phyloP scores from a whole-genome alignment of 805 yeast genomes.

The Wickerhamomyces mucosus region DNA sequence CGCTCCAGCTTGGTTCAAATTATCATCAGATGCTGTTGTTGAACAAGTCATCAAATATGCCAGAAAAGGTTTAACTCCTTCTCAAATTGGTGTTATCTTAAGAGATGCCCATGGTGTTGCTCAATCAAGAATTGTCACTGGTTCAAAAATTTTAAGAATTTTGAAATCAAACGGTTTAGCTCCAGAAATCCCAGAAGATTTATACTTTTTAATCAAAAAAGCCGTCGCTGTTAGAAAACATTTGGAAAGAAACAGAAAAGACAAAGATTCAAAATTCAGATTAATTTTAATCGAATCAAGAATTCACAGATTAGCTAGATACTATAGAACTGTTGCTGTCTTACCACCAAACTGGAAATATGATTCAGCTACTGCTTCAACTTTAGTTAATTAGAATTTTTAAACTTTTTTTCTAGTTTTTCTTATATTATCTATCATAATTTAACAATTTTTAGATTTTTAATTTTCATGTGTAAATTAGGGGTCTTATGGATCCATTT shows the following conservation, averaged over 20 bases:
- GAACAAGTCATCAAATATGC: slow-evolving; percentile 99
- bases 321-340: slow-evolving; percentile 99
- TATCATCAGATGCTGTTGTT: slow-evolving; percentile 87
- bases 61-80: slow-evolving; percentile 99
- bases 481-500: slow-evolving; percentile 1
- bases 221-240: slow-evolving; percentile 99
- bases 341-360: slow-evolving; percentile 99
- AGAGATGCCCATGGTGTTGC: slow-evolving; percentile 99
- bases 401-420: slow-evolving; percentile 7
- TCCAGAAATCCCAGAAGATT: slow-evolving; percentile 99
- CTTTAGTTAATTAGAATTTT: slow-evolving; percentile 86
- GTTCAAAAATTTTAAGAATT: slow-evolving; percentile 99
- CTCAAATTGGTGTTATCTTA: slow-evolving; percentile 98
- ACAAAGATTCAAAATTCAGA: slow-evolving; percentile 99
- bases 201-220: slow-evolving; percentile 98
- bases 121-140: slow-evolving; percentile 94
- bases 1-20: slow-evolving; percentile 99
- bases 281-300: slow-evolving; percentile 99
- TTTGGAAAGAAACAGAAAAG: slow-evolving; percentile 99
- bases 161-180: slow-evolving; percentile 99
- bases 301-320: slow-evolving; percentile 99
- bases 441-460: slow-evolving; percentile 3
- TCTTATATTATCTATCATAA: slow-evolving; percentile 5
- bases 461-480: slow-evolving; percentile 1
- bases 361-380: slow-evolving; percentile 99